Conservation (phyloP, 192 early-diverging fungal genomes). For the Rhizophlyctis rosea region DNA sequence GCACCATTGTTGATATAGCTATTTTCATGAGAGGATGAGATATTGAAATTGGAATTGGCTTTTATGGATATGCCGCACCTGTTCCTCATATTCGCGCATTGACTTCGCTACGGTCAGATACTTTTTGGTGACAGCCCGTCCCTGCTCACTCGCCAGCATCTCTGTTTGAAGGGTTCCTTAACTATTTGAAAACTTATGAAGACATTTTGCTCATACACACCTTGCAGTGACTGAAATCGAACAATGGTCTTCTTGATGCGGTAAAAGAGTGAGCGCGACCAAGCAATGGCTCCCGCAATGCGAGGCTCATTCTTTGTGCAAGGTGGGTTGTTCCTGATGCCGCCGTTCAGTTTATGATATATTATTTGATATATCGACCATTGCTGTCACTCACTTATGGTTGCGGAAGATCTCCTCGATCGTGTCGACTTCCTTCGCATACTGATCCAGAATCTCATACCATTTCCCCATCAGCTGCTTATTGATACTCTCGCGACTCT, state of each 20-base stretch:
- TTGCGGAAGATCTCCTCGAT: constrained; percentile 61
- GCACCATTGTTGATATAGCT: constrained; percentile 58
- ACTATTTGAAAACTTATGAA: constrained; percentile 4
- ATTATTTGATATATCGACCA: no score
- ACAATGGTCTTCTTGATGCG: constrained; percentile 65
- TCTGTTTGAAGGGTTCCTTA: constrained; percentile 33
- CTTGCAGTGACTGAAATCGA: constrained; percentile 60
- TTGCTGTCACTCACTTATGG: constrained; percentile 38
- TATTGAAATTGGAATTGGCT: background rate
- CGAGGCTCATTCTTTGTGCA: constrained; percentile 59
- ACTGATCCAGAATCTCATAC: constrained; percentile 64
- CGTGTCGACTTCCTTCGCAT: constrained; percentile 58
- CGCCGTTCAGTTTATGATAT: no score
- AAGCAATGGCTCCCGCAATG: constrained; percentile 60
- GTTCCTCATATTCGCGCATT: constrained; percentile 61
- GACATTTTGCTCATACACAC: no score
- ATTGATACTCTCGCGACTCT: constrained; percentile 56
- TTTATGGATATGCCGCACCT: constrained; percentile 22
- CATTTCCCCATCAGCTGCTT: constrained; percentile 65
- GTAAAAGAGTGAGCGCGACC: constrained; percentile 55
- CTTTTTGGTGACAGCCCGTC: constrained; percentile 55
- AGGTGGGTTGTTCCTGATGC: constrained; percentile 51
- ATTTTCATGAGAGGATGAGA: constrained; percentile 1
- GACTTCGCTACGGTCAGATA: constrained; percentile 58
- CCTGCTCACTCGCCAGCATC: constrained; percentile 59